phyloP scores from a whole-genome alignment of 768 basidiomycete genomes.

The Pleurotus ostreatus region DNA sequence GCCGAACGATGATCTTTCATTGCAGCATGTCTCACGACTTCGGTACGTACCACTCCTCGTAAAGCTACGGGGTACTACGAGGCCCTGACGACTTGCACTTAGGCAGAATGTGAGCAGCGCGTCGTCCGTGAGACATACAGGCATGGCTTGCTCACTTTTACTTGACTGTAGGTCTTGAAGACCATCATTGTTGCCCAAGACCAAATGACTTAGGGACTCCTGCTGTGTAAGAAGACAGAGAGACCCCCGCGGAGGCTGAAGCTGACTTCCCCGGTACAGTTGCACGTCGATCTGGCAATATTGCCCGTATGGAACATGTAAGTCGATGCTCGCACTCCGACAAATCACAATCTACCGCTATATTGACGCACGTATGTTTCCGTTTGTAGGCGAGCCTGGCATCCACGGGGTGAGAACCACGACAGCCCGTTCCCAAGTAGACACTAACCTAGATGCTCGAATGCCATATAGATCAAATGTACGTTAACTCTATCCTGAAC shows the following conservation, averaged over 20 bases:
- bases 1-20: too few species aligned
- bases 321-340: neutral
- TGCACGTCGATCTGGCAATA: conserved; percentile 3
- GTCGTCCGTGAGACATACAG: too few species aligned
- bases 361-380: too few species aligned
- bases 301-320: conserved; percentile 1
- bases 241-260: neutral
- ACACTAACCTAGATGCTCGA: neutral
- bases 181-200: conserved; percentile 3
- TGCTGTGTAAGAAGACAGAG: neutral
- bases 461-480: neutral
- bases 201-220: neutral
- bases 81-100: neutral
- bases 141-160: neutral
- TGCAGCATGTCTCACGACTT: neutral
- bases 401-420: neutral
- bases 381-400: neutral
- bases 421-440: too few species aligned
- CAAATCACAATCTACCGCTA: too few species aligned
- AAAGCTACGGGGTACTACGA: neutral
- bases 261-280: neutral
- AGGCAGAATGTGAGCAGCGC: neutral
- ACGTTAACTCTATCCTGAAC: neutral
- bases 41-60: neutral
- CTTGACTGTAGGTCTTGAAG: neutral